phyloP scores from a whole-genome alignment of 331 rosid species.

The Stylosanthes scabra region DNA sequence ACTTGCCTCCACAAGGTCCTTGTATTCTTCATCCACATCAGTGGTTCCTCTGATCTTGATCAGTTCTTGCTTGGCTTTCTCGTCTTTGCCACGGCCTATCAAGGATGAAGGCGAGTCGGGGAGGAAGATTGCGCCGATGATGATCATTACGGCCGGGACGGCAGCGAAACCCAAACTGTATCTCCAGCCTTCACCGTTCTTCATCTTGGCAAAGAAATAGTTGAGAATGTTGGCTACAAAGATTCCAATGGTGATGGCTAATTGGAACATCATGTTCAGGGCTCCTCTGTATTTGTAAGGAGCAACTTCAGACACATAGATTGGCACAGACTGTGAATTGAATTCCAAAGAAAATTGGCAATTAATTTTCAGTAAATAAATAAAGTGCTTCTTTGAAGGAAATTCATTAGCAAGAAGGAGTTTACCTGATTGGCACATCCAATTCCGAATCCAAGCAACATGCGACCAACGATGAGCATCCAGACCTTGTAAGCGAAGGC shows the following conservation, averaged over 20 bases:
- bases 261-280: neutral
- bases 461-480: neutral
- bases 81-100: too few relatives aligned
- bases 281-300: neutral
- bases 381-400: too few relatives aligned
- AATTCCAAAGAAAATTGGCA: too few relatives aligned
- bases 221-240: neutral
- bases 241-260: neutral
- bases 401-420: too few relatives aligned
- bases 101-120: neutral
- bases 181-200: neutral
- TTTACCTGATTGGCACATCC: neutral
- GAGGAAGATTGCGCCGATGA: neutral
- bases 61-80: too few relatives aligned
- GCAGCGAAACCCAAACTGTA: neutral
- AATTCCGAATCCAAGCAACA: neutral
- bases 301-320: neutral
- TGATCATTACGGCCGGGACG: neutral
- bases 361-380: too few relatives aligned
- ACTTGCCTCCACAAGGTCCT: too few relatives aligned
- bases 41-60: too few relatives aligned
- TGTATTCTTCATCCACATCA: too few relatives aligned
- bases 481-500: neutral
- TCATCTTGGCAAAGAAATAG: neutral
- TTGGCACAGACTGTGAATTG: neutral